Conservation (phyloP, 768 basidiomycete genomes). For the Neoboletus magnificus region DNA sequence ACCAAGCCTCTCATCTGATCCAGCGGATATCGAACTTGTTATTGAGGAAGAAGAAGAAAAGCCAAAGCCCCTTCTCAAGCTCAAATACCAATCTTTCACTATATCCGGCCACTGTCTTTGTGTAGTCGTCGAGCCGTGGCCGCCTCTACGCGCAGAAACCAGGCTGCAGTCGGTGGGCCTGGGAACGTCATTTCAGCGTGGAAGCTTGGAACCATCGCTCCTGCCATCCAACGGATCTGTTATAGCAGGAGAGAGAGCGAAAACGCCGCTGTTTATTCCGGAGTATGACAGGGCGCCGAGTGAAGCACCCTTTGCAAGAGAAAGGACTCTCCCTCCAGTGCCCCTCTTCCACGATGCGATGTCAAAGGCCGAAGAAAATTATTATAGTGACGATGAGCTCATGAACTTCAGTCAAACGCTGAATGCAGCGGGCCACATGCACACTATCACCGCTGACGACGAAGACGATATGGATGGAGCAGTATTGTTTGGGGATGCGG, state of each 20-base stretch:
- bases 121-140: conserved; percentile 82
- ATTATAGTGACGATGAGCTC: conserved; percentile 50
- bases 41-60: conserved; percentile 64
- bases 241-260: conserved; percentile 34
- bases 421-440: conserved; percentile 51
- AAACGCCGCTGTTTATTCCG: conserved; percentile 74
- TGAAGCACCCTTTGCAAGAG: conserved; percentile 32
- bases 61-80: conserved; percentile 63
- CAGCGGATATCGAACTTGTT: conserved; percentile 38
- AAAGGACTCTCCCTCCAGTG: conserved; percentile 36
- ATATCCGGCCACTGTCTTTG: conserved; percentile 74
- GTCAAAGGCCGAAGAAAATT: conserved; percentile 29
- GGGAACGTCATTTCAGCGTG: conserved; percentile 21
- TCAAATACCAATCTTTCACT: conserved; percentile 67
- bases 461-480: conserved; percentile 75
- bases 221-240: conserved; percentile 14
- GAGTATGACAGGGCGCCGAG: conserved; percentile 47
- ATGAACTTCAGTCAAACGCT: conserved; percentile 75
- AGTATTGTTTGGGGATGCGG: conserved; percentile 78
- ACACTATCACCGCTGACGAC: conserved; percentile 61
- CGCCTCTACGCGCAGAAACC: conserved; percentile 42
- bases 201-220: conserved; percentile 31
- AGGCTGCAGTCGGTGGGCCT: conserved; percentile 33
- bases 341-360: conserved; percentile 41
- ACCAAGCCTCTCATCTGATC: not conserved